phyloP scores from a whole-genome alignment of 805 yeast genomes.

The Isabelozyma rhagii region DNA sequence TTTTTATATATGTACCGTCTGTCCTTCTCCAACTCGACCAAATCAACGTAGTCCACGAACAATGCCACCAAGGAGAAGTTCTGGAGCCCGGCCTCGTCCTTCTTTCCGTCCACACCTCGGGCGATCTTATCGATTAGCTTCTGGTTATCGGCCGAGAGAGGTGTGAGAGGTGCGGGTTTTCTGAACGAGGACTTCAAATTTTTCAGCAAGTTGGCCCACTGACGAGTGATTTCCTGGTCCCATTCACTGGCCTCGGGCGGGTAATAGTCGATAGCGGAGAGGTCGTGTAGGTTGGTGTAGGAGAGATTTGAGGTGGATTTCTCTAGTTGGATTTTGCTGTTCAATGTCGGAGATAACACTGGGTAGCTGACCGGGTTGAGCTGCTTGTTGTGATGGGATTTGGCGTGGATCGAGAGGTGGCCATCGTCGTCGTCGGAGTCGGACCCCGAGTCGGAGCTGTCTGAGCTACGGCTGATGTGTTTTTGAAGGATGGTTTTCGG shows the following conservation, averaged over 20 bases:
- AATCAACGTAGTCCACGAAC: slow-evolving; percentile 70
- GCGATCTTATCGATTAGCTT: slow-evolving; percentile 65
- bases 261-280: slow-evolving; percentile 17
- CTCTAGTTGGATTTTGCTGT: slow-evolving; percentile 14
- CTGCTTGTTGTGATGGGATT: background rate
- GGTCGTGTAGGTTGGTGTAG: slow-evolving; percentile 24
- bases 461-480: slow-evolving; percentile 7
- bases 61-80: slow-evolving; percentile 69
- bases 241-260: slow-evolving; percentile 65
- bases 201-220: slow-evolving; percentile 62
- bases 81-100: slow-evolving; percentile 58
- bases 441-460: slow-evolving; percentile 12
- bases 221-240: slow-evolving; percentile 57
- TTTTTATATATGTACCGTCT: slow-evolving; percentile 53
- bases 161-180: slow-evolving; percentile 70
- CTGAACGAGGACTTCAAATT: slow-evolving; percentile 62
- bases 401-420: background rate
- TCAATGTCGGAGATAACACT: slow-evolving; percentile 25
- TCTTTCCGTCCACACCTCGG: slow-evolving; percentile 81
- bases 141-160: slow-evolving; percentile 51
- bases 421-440: slow-evolving; percentile 8
- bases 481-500: slow-evolving; percentile 20
- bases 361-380: slow-evolving; percentile 19
- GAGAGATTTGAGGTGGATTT: slow-evolving; percentile 19
- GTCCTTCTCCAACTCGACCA: slow-evolving; percentile 57